Evolutionary conservation across 176 grass and related monocot species (phyloP).

Genomic region (Musa troglodytarum): DNA sequence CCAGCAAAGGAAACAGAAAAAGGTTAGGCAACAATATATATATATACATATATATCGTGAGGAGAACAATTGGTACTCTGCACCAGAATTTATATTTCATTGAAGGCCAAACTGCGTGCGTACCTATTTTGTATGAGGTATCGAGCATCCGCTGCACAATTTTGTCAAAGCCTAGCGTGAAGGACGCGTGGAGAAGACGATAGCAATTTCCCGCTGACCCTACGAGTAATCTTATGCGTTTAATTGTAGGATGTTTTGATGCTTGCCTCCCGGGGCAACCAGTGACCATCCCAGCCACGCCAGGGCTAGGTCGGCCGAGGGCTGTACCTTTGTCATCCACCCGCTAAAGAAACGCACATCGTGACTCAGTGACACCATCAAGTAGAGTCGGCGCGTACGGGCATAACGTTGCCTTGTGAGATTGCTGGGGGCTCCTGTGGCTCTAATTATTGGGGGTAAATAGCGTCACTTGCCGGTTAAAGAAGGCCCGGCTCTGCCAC

Average conservation of each 20-base stretch:
- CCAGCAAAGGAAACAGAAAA: not conserved
- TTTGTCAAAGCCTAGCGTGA: not conserved
- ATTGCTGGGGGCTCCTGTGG: too few relatives aligned
- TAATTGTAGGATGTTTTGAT: not conserved
- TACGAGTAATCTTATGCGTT: not conserved
- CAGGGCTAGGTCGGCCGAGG: not conserved
- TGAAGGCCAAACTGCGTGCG: not conserved
- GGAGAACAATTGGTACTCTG: not conserved
- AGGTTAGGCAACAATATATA: too few relatives aligned
- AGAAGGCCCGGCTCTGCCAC: too few relatives aligned
- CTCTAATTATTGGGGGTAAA: too few relatives aligned
- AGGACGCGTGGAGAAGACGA: not conserved
- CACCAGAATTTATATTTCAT: not conserved
- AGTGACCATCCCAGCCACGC: not conserved
- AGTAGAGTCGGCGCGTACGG: too few relatives aligned
- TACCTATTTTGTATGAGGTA: not conserved
- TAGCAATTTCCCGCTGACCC: not conserved
- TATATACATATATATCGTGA: not conserved
- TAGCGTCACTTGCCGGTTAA: too few relatives aligned
- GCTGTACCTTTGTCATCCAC: too few relatives aligned
- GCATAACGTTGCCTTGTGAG: too few relatives aligned
- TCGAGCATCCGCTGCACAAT: not conserved
- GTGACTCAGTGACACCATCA: too few relatives aligned
- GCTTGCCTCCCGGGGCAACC: not conserved
- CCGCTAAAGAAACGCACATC: too few relatives aligned